Evolutionary conservation across 176 grass and related monocot species (phyloP).

Genomic region (Elymus sibiricus): DNA sequence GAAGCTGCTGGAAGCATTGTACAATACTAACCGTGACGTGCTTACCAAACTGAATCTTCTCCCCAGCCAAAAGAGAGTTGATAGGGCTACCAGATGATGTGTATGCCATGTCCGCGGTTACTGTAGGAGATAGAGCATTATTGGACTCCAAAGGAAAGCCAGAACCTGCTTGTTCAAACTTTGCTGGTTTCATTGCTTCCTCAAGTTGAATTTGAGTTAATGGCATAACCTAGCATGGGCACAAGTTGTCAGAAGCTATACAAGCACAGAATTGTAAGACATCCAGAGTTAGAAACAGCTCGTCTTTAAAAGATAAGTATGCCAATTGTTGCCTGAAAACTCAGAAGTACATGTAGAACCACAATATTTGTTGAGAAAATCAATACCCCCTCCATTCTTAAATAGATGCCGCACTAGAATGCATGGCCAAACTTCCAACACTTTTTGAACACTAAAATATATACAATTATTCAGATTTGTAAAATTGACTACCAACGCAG

Average conservation of each 20-base stretch:
- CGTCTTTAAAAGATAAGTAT: not conserved
- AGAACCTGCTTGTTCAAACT: conserved; percentile 60
- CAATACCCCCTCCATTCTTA: not conserved
- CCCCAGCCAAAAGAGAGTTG: conserved; percentile 76
- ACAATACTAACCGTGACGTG: conserved; percentile 24
- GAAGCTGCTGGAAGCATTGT: conserved; percentile 4
- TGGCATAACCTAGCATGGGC: conserved; percentile 67
- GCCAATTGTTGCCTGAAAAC: not conserved
- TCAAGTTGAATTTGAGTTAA: conserved; percentile 99
- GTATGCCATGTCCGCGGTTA: conserved; percentile 46
- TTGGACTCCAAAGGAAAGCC: conserved; percentile 60
- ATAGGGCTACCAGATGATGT: conserved; percentile 65
- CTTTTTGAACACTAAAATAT: not conserved
- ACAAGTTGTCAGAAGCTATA: conserved; percentile 23
- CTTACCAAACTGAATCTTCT: conserved; percentile 99
- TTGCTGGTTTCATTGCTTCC: conserved; percentile 88
- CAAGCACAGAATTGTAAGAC: conserved; percentile 8
- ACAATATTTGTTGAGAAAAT: conserved; percentile 18
- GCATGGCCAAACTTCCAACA: not conserved
- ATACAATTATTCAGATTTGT: not conserved
- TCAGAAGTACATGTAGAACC: conserved; percentile 2
- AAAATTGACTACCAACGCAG: no score
- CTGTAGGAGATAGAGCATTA: conserved; percentile 36
- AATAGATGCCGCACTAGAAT: not conserved
- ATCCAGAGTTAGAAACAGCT: not conserved